Base-by-base conservation (phyloP, 305 asterid genomes). In the Solanum hybrid region DNA sequence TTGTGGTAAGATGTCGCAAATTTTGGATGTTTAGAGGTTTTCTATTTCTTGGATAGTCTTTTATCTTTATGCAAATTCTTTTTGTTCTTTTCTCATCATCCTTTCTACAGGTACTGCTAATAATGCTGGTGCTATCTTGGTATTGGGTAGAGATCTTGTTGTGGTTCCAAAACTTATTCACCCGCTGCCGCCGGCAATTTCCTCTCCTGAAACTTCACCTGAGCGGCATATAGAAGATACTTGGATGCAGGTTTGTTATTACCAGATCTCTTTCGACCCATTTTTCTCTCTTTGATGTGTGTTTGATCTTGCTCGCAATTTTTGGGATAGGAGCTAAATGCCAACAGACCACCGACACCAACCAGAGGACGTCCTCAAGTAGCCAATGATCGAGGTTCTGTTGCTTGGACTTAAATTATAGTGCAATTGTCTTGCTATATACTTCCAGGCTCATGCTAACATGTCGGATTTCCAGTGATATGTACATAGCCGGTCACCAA, bases 51-150 rank as follows among this genome's bases (percentile, higher is more conserved):
- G 76, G 17, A 89, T 86, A 73, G 64, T 73, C 24, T 82, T 35
- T 64, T 79, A 56, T 78, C n/a, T 24, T 88, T 11, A 37, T 22
- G 35, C 64, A 88, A 31, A 17, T 17, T 73, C 13, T 85, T 56
- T 86, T 72, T 79, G 14, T 77, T 66, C 27, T 42, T 85, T 56
- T 34, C 88, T 85, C 26, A 78, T 85, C 26, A 78, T 69, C 37
- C 31, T 88, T 85, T 86, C 81, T 88, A 80, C 91, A 96, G 99
- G 99, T 81, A 97, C 99, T 60, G 99, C 99, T 7, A 98, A 98
- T 91, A 98, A 98, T 93, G 99, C 99, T 73, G 99, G 99, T 89
- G 99, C 99, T 34, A 98, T 98, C 94, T 93, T 98, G 93, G 99
- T 98, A 86, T 91, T 98, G 98, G 99, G 99, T 90, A 96, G 99